A percentile compares a stretch with the other conserved stretches of the same genome.
Conservation (phyloP, 306 rosid species). For the Heteromeles arbutifolia region DNA sequence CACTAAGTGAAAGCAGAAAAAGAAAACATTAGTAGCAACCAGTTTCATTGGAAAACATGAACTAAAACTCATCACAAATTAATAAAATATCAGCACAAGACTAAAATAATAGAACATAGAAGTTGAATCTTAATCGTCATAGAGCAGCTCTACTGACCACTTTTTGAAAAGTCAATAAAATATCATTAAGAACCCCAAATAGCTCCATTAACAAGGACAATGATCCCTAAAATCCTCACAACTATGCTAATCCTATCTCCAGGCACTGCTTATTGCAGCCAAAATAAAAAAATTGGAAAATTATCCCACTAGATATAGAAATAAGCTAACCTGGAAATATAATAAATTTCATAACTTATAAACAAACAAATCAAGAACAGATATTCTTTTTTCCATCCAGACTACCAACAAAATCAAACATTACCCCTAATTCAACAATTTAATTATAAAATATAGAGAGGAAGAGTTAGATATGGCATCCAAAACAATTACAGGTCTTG, state of each 20-base stretch:
- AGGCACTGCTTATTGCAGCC: constrained; percentile 23
- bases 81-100: constrained; percentile 24
- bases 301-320: constrained; percentile 33
- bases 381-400: constrained; percentile 67
- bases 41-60: constrained; percentile 24
- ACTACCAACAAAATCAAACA: constrained; percentile 41
- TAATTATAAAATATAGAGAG: constrained; percentile 19
- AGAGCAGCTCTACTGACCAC: constrained; percentile 36
- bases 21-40: constrained; percentile 15
- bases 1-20: constrained; percentile 13
- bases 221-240: constrained; percentile 30
- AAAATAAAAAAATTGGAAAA: not conserved
- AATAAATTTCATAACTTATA: constrained; percentile 8
- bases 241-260: constrained; percentile 42
- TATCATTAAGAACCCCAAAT: constrained; percentile 40
- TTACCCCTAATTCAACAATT: constrained; percentile 36
- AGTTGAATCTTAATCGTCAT: constrained; percentile 32
- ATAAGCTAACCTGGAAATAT: constrained; percentile 26
- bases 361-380: constrained; percentile 53
- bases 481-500: constrained; percentile 97
- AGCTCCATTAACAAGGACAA: constrained; percentile 43
- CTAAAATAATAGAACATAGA: constrained; percentile 25
- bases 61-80: constrained; percentile 5
- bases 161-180: constrained; percentile 29
- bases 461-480: constrained; percentile 64